phyloP scores from a whole-genome alignment of 2,329 filamentous ascomycete species.

The Penicillium decumbens region DNA sequence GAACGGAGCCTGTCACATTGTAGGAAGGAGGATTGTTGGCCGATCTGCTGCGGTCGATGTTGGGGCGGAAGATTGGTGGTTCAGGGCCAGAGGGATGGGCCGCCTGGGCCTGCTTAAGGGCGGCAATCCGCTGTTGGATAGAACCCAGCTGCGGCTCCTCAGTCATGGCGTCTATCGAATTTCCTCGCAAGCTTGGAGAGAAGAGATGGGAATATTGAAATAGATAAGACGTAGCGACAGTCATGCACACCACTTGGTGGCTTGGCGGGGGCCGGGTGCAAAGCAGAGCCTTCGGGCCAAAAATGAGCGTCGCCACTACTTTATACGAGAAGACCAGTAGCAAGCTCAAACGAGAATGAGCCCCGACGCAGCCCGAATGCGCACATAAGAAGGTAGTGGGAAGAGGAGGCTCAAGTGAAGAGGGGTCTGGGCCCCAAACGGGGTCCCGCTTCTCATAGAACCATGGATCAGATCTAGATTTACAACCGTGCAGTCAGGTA shows the following conservation, averaged over 20 bases:
- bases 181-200: background rate
- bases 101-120: slow-evolving; percentile 43
- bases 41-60: slow-evolving; percentile 28
- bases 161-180: slow-evolving; percentile 28
- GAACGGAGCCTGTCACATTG: slow-evolving; percentile 29
- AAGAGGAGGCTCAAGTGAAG: background rate
- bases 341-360: background rate
- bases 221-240: slow-evolving; percentile 21
- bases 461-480: slow-evolving; percentile 13
- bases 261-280: slow-evolving; percentile 17
- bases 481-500: background rate
- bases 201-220: slow-evolving; percentile 2
- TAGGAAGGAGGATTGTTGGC: slow-evolving; percentile 35
- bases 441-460: slow-evolving; percentile 5
- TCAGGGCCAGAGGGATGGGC: slow-evolving; percentile 31
- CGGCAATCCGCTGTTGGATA: slow-evolving; percentile 45
- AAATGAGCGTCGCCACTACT: background rate
- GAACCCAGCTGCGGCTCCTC: slow-evolving; percentile 43
- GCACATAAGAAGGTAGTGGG: too few relatives aligned
- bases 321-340: background rate
- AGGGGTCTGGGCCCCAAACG: background rate
- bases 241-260: slow-evolving; percentile 17
- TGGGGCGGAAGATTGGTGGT: slow-evolving; percentile 25
- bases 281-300: slow-evolving; percentile 3
- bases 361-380: background rate